phyloP scores from a whole-genome alignment of 2,329 filamentous ascomycete genomes.

The Neonectria neomacrospora region DNA sequence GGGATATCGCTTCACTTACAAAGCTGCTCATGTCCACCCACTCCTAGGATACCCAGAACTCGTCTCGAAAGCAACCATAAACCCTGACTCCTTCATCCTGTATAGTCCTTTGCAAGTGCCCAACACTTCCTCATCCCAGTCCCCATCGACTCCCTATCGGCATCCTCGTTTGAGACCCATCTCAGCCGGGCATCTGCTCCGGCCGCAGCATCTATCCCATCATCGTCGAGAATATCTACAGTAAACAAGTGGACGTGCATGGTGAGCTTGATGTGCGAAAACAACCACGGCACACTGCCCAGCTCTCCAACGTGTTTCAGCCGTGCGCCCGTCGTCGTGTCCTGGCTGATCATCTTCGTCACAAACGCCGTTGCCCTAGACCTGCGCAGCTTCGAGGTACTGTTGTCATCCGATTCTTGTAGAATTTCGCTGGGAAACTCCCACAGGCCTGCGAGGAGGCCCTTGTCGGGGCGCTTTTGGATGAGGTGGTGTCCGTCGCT shows the following conservation, averaged over 20 bases:
- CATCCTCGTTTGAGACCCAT: slow-evolving; percentile 53
- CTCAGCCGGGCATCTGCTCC: slow-evolving; percentile 35
- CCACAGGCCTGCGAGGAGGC: slow-evolving; percentile 66
- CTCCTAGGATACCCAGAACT: background rate
- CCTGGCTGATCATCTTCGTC: slow-evolving; percentile 38
- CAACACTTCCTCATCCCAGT: slow-evolving; percentile 70
- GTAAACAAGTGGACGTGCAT: slow-evolving; percentile 68
- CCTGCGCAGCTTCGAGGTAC: slow-evolving; percentile 48
- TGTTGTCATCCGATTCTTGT: slow-evolving; percentile 31
- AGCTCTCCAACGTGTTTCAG: slow-evolving; percentile 54
- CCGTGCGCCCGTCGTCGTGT: slow-evolving; percentile 4
- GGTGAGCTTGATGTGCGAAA: slow-evolving; percentile 66
- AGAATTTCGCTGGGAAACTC: slow-evolving; percentile 63
- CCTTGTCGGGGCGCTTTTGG: slow-evolving; percentile 63
- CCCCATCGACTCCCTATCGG: slow-evolving; percentile 65
- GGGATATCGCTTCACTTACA: too few species aligned
- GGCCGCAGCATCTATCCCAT: slow-evolving; percentile 13
- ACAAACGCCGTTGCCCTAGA: slow-evolving; percentile 52
- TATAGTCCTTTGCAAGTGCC: slow-evolving; percentile 52
- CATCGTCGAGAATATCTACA: slow-evolving; percentile 40
- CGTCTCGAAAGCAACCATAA: background rate
- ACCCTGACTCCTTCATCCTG: slow-evolving; percentile 1
- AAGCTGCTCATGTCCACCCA: background rate
- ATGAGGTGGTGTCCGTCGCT: slow-evolving; percentile 59
- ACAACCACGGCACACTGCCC: slow-evolving; percentile 66